Evolutionary conservation across 2,329 filamentous ascomycete genomes (phyloP).

Genomic region (Rhinocladiella mackenziei): DNA sequence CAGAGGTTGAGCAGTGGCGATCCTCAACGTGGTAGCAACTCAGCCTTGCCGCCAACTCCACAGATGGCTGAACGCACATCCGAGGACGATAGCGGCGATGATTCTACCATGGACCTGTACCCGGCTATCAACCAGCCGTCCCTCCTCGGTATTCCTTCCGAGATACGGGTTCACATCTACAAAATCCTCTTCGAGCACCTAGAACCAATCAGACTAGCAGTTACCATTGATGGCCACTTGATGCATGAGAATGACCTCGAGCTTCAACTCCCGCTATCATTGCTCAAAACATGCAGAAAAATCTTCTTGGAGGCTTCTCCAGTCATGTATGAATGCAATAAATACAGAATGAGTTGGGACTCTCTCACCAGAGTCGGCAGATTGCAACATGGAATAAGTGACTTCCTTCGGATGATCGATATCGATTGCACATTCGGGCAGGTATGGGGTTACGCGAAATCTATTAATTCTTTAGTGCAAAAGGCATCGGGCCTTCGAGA

Average conservation of each 20-base stretch:
- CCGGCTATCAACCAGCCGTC: background rate
- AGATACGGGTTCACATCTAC: conserved; percentile 13
- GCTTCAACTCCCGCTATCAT: background rate
- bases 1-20: no score
- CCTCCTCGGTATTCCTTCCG: conserved; percentile 7
- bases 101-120: background rate
- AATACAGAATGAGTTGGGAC: conserved; percentile 3
- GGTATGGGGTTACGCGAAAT: conserved; percentile 2
- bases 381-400: background rate
- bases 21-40: no score
- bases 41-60: no score
- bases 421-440: conserved; percentile 1
- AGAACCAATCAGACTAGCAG: background rate
- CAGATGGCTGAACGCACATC: no score
- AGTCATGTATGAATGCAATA: conserved; percentile 7
- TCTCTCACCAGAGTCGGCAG: background rate
- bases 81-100: no score
- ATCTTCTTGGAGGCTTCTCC: conserved; percentile 4
- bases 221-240: conserved; percentile 1
- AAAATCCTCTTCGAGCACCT: conserved; percentile 1
- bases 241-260: background rate
- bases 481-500: conserved; percentile 2
- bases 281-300: conserved; percentile 1
- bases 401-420: background rate
- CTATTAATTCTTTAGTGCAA: background rate